A percentile compares a stretch with the other conserved stretches of the same genome.
These are phyloP conservation scores for Alternaria sp. DNA, from an alignment of 2,329 filamentous ascomycete species.

Conservation along the genomic window DNA sequence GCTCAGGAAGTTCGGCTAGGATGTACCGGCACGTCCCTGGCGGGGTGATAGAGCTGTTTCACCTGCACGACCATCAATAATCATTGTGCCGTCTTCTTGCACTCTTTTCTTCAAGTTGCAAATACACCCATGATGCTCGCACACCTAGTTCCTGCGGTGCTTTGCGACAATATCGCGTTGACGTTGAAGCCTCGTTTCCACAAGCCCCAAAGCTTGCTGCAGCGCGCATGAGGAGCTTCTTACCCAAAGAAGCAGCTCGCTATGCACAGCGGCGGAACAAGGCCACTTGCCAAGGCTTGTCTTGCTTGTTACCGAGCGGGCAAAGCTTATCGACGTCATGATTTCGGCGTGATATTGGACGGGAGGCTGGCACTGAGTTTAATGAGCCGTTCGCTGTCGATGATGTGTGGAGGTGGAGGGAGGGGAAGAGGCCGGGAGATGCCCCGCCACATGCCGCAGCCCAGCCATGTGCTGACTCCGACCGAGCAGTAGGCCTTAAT, in stretches of 20 bases:
- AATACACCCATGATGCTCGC: too few species aligned
- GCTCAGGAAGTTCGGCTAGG: slow-evolving; percentile 1
- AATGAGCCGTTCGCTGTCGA: not conserved
- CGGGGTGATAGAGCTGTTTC: not conserved
- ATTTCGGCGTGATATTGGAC: not conserved
- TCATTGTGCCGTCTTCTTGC: not conserved
- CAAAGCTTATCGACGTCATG: slow-evolving; percentile 33
- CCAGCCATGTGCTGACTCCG: not conserved
- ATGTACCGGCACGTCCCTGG: slow-evolving; percentile 6
- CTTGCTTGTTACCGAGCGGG: slow-evolving; percentile 13
- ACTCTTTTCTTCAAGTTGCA: not conserved
- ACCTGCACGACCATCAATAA: not conserved
- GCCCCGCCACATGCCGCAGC: not conserved
- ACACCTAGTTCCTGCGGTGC: not conserved
- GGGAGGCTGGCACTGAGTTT: not conserved
- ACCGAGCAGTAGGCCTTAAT: not conserved
- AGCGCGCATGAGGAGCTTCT: slow-evolving; percentile 7
- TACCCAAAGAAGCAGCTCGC: slow-evolving; percentile 24
- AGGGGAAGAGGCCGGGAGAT: slow-evolving; percentile 1
- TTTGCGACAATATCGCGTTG: not conserved
- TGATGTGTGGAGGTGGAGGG: slow-evolving; percentile 6
- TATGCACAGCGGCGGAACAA: slow-evolving; percentile 18
- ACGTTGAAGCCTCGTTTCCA: not conserved
- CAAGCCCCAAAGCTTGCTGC: not conserved
- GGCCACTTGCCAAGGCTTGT: slow-evolving; percentile 11